phyloP scores from a whole-genome alignment of 2,329 filamentous ascomycete species.

The Aspergillus sp. region DNA sequence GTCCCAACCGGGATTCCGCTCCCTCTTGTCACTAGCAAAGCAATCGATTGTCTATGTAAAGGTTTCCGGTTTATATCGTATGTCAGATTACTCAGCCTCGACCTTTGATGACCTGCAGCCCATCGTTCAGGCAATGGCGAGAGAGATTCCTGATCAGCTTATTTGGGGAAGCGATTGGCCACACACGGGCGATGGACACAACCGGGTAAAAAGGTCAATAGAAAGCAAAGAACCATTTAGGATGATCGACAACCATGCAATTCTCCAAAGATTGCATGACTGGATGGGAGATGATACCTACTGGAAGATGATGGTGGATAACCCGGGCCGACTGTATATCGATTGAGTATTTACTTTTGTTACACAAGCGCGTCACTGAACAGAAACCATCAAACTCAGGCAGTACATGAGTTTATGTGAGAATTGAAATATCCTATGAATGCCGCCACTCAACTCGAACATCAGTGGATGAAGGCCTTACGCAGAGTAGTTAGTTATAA shows the following conservation, averaged over 20 bases:
- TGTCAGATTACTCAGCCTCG: neutral
- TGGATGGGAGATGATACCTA: neutral
- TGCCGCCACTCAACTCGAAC: too few relatives aligned
- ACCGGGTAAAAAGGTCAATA: neutral
- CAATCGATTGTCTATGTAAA: neutral
- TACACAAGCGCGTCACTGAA: neutral
- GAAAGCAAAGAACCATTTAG: conserved; percentile 2
- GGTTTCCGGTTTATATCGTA: conserved; percentile 2
- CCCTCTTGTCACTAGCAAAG: neutral
- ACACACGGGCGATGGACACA: conserved; percentile 8
- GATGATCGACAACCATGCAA: neutral
- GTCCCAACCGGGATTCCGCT: neutral
- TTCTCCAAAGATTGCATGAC: neutral
- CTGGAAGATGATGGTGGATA: neutral
- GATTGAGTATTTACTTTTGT: neutral
- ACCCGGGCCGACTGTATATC: neutral
- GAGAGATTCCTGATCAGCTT: conserved; percentile 2
- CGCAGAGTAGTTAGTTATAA: too few relatives aligned
- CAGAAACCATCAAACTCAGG: neutral
- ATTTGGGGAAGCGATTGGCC: conserved; percentile 13
- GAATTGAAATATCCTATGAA: too few relatives aligned
- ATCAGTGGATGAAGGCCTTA: too few relatives aligned
- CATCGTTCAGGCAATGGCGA: neutral
- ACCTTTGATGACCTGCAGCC: neutral
- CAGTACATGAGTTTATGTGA: too few relatives aligned